Base-by-base conservation (phyloP, 768 basidiomycete species). In the Trametes maxima region DNA sequence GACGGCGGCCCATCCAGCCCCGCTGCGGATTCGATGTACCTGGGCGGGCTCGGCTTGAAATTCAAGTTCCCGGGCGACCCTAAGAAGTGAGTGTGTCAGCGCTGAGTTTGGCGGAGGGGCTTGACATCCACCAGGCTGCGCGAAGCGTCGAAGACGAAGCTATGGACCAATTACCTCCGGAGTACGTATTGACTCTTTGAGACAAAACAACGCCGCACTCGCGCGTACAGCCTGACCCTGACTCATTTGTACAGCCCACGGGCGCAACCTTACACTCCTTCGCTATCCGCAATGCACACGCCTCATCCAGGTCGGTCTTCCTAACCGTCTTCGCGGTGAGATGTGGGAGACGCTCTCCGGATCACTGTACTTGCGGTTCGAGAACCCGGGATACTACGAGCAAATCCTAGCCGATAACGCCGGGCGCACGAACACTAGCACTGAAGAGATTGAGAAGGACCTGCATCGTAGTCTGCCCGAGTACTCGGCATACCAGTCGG, bases 381-480 rank as follows among this genome's bases (percentile, higher is more conserved):
- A 85, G 46, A 89, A 95, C 64, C 94, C 92, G 1, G 92, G 94
- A 10, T 82, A 83, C 55, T 99, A 97, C 72, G 80, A 85, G 13
- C 78, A 80, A 8, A 79, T 98, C 16, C 75, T 98, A 5, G 81
- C 85, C 54, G 86, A 92, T 54, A 87, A 94, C 72, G 80, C 81
- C 60, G 95, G 93, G 7, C 83, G 86, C 60, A 88, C 85, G 21
- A 94, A 82, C 51, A 90, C 90, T 10, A 94, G 94, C 65, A 96
- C 95, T 0, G 97, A 99, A 70, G 97, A 99, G 72, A 99, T 99
- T 44, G 97, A 98, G 78, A 99, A 99, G 74, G 97, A 99, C 73
- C 75, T 99, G 25, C 95, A 97, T 74, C 82, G 97, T 37, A 95
- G 93, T 78, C 77, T 99, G 57, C 97, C 97, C 0, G 97, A 99